Evolutionary conservation across 73 alveolate species (phyloP).

Genomic region (Halteria grandinella): DNA sequence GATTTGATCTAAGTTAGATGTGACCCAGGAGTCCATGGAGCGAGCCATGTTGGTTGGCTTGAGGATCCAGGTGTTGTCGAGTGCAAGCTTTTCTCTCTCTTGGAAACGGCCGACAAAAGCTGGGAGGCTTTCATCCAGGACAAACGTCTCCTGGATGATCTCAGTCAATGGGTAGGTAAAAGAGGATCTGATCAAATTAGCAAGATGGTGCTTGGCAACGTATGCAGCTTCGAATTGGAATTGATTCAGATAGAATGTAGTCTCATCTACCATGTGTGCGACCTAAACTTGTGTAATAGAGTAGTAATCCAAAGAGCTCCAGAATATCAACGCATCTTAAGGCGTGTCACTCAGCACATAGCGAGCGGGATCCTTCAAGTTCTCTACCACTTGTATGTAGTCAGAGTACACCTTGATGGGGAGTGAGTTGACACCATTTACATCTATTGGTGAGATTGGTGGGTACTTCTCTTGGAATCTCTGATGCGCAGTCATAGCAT

Average conservation of each 20-base stretch:
- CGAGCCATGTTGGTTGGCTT: constrained; percentile 95
- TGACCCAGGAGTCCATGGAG: constrained; percentile 90
- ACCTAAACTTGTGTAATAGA: constrained; percentile 65
- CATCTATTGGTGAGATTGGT: constrained; percentile 8
- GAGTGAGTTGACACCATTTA: constrained; percentile 1
- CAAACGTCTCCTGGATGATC: constrained; percentile 83
- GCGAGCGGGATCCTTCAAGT: constrained; percentile 72
- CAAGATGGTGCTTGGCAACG: constrained; percentile 85
- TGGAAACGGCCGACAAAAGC: constrained; percentile 93
- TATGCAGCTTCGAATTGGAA: constrained; percentile 90
- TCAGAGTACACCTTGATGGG: constrained; percentile 85
- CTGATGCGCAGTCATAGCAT: neutral
- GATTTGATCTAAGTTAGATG: constrained; percentile 86
- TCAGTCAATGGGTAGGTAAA: constrained; percentile 7
- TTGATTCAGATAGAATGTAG: constrained; percentile 80
- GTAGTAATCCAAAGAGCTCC: constrained; percentile 81
- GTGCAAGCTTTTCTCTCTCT: constrained; percentile 73
- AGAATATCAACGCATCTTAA: constrained; percentile 81
- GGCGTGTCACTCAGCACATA: constrained; percentile 70
- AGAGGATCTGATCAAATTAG: constrained; percentile 74
- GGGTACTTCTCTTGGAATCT: constrained; percentile 5
- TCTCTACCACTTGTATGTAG: constrained; percentile 76
- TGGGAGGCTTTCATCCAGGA: constrained; percentile 80
- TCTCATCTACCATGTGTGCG: constrained; percentile 1
- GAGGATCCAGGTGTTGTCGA: constrained; percentile 92